These are phyloP conservation scores for Candida sphagnicola DNA, from an alignment of 805 yeast species.

Conservation along the genomic window DNA sequence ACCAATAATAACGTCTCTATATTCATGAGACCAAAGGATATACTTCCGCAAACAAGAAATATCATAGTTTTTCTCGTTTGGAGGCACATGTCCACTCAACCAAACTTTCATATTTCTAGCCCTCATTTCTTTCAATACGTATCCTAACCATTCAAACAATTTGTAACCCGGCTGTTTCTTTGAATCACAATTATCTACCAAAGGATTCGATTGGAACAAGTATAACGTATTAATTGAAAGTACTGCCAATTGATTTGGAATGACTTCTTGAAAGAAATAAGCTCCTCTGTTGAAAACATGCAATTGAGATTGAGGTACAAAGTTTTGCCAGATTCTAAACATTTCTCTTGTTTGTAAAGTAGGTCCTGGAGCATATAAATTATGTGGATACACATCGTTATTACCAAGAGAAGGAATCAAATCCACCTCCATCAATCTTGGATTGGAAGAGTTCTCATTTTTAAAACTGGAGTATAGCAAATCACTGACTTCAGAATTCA, in stretches of 20 bases:
- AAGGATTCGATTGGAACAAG: constrained; percentile 70
- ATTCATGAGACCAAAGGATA: constrained; percentile 79
- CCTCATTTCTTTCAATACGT: constrained; percentile 68
- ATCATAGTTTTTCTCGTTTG: constrained; percentile 74
- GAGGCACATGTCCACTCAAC: constrained; percentile 88
- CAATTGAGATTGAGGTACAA: constrained; percentile 73
- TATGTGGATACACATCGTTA: constrained; percentile 88
- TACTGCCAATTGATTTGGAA: constrained; percentile 75
- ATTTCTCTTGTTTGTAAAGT: constrained; percentile 81
- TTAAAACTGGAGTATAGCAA: constrained; percentile 51
- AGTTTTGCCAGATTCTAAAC: constrained; percentile 67
- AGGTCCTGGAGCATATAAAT: constrained; percentile 81
- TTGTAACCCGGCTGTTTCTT: constrained; percentile 78
- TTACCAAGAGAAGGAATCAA: constrained; percentile 77
- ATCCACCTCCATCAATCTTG: constrained; percentile 39
- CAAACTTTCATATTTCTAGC: constrained; percentile 76
- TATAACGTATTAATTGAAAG: constrained; percentile 76
- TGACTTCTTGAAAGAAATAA: constrained; percentile 70
- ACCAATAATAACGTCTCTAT: constrained; percentile 78
- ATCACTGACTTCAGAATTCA: constrained; percentile 57
- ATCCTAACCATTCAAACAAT: constrained; percentile 73
- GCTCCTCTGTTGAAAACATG: constrained; percentile 74
- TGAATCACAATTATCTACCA: constrained; percentile 74
- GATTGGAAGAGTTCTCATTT: constrained; percentile 42
- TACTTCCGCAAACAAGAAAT: constrained; percentile 69